Conservation (phyloP, 2,329 filamentous ascomycete species). For the Apiospora malaysiana region DNA sequence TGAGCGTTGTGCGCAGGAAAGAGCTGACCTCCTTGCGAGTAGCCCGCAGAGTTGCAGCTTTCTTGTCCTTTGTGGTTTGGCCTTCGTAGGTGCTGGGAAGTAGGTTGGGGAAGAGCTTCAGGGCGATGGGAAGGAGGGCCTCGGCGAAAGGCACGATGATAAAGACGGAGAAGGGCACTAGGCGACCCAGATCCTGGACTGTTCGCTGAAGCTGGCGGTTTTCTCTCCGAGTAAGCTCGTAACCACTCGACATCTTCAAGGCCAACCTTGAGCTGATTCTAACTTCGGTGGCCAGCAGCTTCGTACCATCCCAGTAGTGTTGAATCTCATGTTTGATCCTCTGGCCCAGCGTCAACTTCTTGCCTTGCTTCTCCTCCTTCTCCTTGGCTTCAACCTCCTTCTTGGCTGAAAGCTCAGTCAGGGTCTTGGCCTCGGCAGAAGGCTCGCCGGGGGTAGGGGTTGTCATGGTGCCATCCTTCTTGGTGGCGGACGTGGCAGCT, state of each 20-base stretch:
- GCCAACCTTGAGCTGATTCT: slow-evolving; percentile 90
- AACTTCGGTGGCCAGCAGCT: slow-evolving; percentile 89
- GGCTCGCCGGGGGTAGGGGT: slow-evolving; percentile 35
- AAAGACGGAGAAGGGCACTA: slow-evolving; percentile 96
- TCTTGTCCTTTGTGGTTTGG: slow-evolving; percentile 87
- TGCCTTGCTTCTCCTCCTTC: slow-evolving; percentile 74
- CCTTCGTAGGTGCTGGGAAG: slow-evolving; percentile 97
- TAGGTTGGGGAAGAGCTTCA: slow-evolving; percentile 96
- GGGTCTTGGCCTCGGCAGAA: slow-evolving; percentile 44
- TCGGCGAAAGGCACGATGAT: slow-evolving; percentile 97
- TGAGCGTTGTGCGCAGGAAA: slow-evolving; percentile 87
- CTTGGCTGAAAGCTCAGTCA: slow-evolving; percentile 67
- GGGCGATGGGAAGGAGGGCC: slow-evolving; percentile 85
- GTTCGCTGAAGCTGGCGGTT: slow-evolving; percentile 91
- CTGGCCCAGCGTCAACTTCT: slow-evolving; percentile 87
- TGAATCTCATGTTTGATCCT: slow-evolving; percentile 93
- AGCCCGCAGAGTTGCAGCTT: slow-evolving; percentile 79
- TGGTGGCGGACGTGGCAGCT: slow-evolving; percentile 41
- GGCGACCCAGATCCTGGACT: slow-evolving; percentile 87
- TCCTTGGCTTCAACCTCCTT: slow-evolving; percentile 68
- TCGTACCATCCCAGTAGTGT: slow-evolving; percentile 99
- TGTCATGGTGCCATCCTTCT: slow-evolving; percentile 32
- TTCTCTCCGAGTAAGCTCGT: slow-evolving; percentile 93
- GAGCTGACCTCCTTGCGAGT: slow-evolving; percentile 93
- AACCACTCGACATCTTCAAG: slow-evolving; percentile 96